Evolutionary conservation across 2,329 filamentous ascomycete species (phyloP).

Genomic region (Cladosporium phlei): DNA sequence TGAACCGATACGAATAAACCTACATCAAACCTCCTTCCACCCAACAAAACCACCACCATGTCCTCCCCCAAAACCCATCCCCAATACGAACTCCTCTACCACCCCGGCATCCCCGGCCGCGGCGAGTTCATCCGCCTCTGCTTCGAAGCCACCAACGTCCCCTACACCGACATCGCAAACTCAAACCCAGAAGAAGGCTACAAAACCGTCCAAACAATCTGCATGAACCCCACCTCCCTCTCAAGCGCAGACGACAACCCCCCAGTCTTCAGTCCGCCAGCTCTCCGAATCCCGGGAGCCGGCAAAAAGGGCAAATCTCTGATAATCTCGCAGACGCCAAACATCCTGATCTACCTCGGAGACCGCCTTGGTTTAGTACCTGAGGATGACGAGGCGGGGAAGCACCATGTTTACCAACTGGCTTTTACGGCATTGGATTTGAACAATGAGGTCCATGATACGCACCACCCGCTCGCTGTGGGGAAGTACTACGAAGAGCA

Average conservation of each 20-base stretch:
- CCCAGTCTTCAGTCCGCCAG: conserved; percentile 62
- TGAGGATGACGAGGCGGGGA: conserved; percentile 43
- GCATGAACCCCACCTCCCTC: conserved; percentile 29
- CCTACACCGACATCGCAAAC: conserved; percentile 60
- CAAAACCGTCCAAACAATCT: conserved; percentile 47
- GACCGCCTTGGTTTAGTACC: conserved; percentile 55
- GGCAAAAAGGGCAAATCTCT: conserved; percentile 52
- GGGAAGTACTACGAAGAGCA: conserved; percentile 69
- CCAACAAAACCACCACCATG: conserved; percentile 13
- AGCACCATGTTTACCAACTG: conserved; percentile 59
- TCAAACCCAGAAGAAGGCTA: conserved; percentile 48
- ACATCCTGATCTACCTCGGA: conserved; percentile 68
- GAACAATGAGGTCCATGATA: conserved; percentile 67
- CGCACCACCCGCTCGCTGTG: conserved; percentile 64
- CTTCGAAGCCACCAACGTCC: conserved; percentile 62
- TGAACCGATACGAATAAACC: too few species aligned
- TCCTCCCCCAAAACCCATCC: conserved; percentile 23
- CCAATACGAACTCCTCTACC: conserved; percentile 53
- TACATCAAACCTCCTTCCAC: not conserved
- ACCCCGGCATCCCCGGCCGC: conserved; percentile 66
- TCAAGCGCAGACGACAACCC: conserved; percentile 52
- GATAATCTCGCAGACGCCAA: conserved; percentile 64
- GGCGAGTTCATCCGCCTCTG: conserved; percentile 69
- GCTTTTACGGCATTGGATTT: conserved; percentile 67
- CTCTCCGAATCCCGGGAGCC: conserved; percentile 51